Evolutionary conservation across 192 early-diverging fungal species (phyloP), one percentile per base, ranked within the genome.

Genomic region (Powellomyces hirtus): DNA sequence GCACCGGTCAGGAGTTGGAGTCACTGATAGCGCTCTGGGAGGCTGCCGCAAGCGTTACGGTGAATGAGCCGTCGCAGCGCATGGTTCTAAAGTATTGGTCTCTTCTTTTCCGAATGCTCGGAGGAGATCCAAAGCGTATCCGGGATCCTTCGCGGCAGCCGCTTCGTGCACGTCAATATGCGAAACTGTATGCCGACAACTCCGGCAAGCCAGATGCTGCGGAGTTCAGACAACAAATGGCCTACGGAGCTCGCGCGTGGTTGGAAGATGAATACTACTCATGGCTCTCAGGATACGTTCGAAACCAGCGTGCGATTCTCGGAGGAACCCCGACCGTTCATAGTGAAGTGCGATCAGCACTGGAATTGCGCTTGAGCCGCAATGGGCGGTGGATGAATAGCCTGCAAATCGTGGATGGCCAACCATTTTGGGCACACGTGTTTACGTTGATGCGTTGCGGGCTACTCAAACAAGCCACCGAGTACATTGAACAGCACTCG

Each of bases 381-480:
- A 76, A 88, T 29, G 81, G 59, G 7, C 82, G 82, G 64, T 72
- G 72, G 51, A 69, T 26, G 60, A 59, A 42, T 4, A 37, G 59
- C 14, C 59, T 83, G 18, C 73, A 78, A 56, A 68, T 75, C 36
- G 35, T 57, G 60, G 42, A 71, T 1, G 79, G 83, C 8, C 70
- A 75, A 1, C 84, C 96, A 0, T 80, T 92, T 34, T 98, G 97
- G 95, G 91, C 90, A 0, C 88, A 93, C 65, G 79, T 98, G 42
- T 99, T 80, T 69, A 86, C 84, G 64, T 76, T 97, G 2, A 81
- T 96, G 27, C 87, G 97, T 35, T 83, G 81, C 49, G 96, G 96
- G 0, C 73, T 88, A 61, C 63, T 69, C 11, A 66, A 88, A 4
- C 87, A 91, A 31, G 91, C 92, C 4, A 71, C 88, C 10, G 71